phyloP scores from a whole-genome alignment of 2,329 filamentous ascomycete species.

The Apiospora koreana region DNA sequence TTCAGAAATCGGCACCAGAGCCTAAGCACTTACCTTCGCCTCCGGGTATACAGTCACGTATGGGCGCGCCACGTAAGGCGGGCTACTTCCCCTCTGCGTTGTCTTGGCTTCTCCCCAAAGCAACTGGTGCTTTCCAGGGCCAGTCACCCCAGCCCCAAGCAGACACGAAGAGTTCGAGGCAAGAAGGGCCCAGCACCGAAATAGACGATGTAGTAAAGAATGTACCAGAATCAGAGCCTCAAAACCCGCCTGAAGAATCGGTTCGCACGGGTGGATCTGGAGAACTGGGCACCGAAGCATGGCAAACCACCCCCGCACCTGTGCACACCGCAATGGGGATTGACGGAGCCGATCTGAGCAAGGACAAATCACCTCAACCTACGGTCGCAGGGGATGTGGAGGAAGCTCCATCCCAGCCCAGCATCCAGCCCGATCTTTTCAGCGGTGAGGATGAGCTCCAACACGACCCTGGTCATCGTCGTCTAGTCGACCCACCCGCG shows the following conservation, averaged over 20 bases:
- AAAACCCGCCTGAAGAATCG: neutral
- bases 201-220: neutral
- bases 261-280: neutral
- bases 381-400: slow-evolving; percentile 19
- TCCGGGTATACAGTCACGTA: neutral
- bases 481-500: slow-evolving; percentile 19
- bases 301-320: neutral
- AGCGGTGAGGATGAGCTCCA: slow-evolving; percentile 26
- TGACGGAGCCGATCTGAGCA: slow-evolving; percentile 17
- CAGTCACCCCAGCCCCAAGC: neutral
- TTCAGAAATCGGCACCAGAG: neutral
- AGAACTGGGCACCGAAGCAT: neutral
- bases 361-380: slow-evolving; percentile 17
- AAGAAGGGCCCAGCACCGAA: neutral
- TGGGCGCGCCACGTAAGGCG: neutral
- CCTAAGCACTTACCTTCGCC: neutral
- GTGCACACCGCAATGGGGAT: neutral
- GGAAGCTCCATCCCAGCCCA: slow-evolving; percentile 22
- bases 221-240: neutral
- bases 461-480: slow-evolving; percentile 21
- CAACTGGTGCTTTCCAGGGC: neutral
- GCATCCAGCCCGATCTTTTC: slow-evolving; percentile 22
- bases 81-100: slow-evolving; percentile 4
- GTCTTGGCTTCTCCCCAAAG: neutral
- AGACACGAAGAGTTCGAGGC: neutral